Conservation (phyloP, 106 monocot species). For the Allium fistulosum region DNA sequence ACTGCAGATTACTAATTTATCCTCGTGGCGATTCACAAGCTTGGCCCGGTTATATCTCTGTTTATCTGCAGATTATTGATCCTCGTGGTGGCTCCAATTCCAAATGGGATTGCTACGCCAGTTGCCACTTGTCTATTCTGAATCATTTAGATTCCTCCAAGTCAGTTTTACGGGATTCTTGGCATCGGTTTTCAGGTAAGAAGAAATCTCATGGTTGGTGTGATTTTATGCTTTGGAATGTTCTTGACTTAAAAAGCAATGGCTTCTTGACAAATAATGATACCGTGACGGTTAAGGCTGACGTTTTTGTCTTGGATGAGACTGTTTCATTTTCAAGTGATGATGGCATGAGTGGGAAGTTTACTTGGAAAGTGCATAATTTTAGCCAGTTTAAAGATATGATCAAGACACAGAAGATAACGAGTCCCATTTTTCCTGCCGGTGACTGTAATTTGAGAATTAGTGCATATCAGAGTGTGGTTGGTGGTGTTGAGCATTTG, state of each 20-base stretch:
- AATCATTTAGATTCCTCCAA: constrained; percentile 49
- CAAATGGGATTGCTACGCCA: constrained; percentile 84
- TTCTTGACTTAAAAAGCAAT: constrained; percentile 34
- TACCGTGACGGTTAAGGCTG: constrained; percentile 51
- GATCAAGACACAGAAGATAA: constrained; percentile 94
- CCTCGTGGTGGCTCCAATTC: constrained; percentile 51
- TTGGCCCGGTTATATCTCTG: constrained; percentile 75
- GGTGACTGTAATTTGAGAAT: constrained; percentile 81
- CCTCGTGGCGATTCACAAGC: constrained; percentile 85
- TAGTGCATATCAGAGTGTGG: constrained; percentile 83
- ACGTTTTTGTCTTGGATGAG: constrained; percentile 73
- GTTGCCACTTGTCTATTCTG: constrained; percentile 63
- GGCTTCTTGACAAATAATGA: constrained; percentile 40
- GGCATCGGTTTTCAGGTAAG: constrained; percentile 93
- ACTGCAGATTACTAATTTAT: constrained; percentile 87
- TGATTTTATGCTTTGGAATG: constrained; percentile 65
- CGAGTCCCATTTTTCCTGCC: constrained; percentile 79
- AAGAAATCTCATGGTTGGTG: constrained; percentile 97
- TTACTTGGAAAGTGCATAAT: constrained; percentile 85
- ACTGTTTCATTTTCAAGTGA: constrained; percentile 29
- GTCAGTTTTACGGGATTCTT: constrained; percentile 70
- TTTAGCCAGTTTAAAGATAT: constrained; percentile 73
- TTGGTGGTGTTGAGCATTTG: constrained; percentile 53
- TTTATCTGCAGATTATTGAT: constrained; percentile 93
- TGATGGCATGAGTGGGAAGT: constrained; percentile 57